Conservation (phyloP, 371 early-diverging fungal species). For the Synchytrium microbalum region DNA sequence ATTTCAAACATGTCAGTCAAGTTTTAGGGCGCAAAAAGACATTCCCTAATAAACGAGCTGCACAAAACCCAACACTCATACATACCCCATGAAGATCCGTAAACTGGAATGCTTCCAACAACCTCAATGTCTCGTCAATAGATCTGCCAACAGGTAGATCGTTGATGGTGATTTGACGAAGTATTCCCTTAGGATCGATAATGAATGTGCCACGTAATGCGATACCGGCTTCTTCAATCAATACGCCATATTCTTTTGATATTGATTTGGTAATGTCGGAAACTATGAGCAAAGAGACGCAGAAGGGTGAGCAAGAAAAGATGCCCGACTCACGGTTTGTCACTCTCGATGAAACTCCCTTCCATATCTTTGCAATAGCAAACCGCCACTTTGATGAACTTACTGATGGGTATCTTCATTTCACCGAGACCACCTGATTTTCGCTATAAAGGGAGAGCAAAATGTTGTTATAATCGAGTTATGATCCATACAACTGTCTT, state of each 20-base stretch:
- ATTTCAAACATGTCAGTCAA: neutral
- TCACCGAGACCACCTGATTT: constrained; percentile 89
- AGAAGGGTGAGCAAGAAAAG: neutral
- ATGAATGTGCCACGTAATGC: constrained; percentile 61
- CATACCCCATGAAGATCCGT: constrained; percentile 75
- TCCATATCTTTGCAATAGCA: neutral
- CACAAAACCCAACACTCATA: constrained; percentile 5
- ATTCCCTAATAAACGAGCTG: constrained; percentile 1
- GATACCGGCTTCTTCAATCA: constrained; percentile 54
- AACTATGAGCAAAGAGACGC: constrained; percentile 40
- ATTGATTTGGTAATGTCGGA: constrained; percentile 80
- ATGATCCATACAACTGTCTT: neutral
- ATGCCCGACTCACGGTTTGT: no score
- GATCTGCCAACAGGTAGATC: constrained; percentile 91
- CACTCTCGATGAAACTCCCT: neutral
- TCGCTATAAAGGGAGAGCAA: no score
- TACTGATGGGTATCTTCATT: constrained; percentile 67
- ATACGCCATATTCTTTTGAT: constrained; percentile 71
- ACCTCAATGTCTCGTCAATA: constrained; percentile 89
- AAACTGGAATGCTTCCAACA: constrained; percentile 93
- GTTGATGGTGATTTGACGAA: constrained; percentile 69
- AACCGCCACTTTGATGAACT: constrained; percentile 6
- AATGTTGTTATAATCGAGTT: constrained; percentile 14
- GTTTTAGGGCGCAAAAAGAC: constrained; percentile 7
- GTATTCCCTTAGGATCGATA: constrained; percentile 82